Evolutionary conservation across 2,329 filamentous ascomycete genomes (phyloP), one percentile per base, ranked within the genome.

Genomic region (Ustilaginoidea virens): DNA sequence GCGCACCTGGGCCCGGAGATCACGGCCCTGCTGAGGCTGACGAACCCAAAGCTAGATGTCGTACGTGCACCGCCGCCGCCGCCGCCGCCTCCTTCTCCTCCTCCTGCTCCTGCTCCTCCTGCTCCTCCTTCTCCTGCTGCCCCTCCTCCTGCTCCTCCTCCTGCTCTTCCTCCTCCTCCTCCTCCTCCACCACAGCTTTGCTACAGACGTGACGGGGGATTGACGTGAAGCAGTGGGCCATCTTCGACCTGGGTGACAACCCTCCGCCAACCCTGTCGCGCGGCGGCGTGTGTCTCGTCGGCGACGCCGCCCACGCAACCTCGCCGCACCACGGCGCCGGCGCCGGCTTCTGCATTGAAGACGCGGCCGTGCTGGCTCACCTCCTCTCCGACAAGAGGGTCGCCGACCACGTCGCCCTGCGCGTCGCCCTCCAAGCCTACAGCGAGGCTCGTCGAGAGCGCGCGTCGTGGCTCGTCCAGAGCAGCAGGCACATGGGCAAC

Each of bases 221-320:
- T 7, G 12, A 15, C 7, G 14, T 7, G 14, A 17, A 27, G 15
- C 4, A 34, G 30, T 32, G 33, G 30, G 33, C 29, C 11, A 32
- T 32, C 19, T 32, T 34, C 11, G 33, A 34, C 13, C 19, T 34
- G 8, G 33, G 20, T 13, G 22, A 31, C 4, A 26, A 34, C 11
- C 33, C 33, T 2, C 33, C 33, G 11, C 33, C 33, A 5, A 27
- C 29, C 4, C 29, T 29, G 10, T 20, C 23, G 1, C 23, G 20
- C 9, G 30, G 21, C 3, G 19, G 26, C 21, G 33, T 29, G 11
- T 32, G 30, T 25, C 33, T 34, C 12, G 29, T 34, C 8, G 33
- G 33, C 25, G 33, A 34, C 30, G 33, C 33, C 17, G 33, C 33
- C 4, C 30, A 34, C 17, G 33, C 33, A 10, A 29, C 29, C 4